Evolutionary conservation across 2,329 filamentous ascomycete genomes (phyloP).

Genomic region (Amphichorda felina): DNA sequence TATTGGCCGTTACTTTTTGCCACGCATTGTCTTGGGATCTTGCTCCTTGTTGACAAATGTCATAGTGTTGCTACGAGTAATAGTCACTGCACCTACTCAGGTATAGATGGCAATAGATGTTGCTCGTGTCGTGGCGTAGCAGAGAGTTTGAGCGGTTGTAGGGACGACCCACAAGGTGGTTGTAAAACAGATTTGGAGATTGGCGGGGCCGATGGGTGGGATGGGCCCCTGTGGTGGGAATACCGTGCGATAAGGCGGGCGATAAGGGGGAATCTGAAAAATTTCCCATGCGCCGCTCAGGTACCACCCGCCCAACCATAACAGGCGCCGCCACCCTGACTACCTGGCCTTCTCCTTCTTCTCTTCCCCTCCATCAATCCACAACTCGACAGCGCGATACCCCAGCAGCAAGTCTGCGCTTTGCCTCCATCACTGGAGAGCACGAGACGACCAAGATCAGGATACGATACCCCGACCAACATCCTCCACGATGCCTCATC

Average conservation of each 20-base stretch:
- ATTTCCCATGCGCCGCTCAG: neutral
- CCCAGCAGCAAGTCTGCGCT: neutral
- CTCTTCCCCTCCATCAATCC: neutral
- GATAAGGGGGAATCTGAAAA: slow-evolving; percentile 2
- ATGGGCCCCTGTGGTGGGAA: neutral
- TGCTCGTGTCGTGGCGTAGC: too few species aligned
- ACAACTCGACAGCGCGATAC: neutral
- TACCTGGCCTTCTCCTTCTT: neutral
- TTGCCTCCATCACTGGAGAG: slow-evolving; percentile 1
- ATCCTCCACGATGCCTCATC: slow-evolving; percentile 30
- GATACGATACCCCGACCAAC: neutral
- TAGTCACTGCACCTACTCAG: too few species aligned
- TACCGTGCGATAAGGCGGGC: neutral
- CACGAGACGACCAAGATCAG: neutral
- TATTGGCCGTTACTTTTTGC: too few species aligned
- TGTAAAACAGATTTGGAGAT: neutral
- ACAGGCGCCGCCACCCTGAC: too few species aligned
- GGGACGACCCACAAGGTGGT: too few species aligned
- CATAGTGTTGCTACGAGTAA: too few species aligned
- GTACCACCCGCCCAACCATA: too few species aligned
- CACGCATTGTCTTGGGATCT: too few species aligned
- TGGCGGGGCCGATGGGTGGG: neutral
- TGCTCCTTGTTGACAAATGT: too few species aligned
- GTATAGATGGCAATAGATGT: too few species aligned
- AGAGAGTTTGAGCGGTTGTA: too few species aligned